phyloP scores from a whole-genome alignment of 495 filamentous ascomycete genomes.

The Delitschia confertaspora region DNA sequence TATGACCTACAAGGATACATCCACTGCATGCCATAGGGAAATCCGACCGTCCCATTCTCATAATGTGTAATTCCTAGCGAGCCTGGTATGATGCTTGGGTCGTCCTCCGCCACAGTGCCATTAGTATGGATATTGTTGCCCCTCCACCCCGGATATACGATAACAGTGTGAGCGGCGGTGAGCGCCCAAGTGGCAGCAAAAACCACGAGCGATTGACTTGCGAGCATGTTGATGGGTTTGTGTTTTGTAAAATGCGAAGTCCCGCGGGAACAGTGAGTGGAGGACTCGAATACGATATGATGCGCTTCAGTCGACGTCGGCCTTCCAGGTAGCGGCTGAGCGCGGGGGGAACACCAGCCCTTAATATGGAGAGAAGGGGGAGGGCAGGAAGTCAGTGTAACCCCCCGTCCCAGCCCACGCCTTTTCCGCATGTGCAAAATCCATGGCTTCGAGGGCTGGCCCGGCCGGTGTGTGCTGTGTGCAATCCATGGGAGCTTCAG shows the following conservation, averaged over 20 bases:
- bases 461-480: slow-evolving; percentile 5
- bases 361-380: too few relatives aligned
- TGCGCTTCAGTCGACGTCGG: neutral
- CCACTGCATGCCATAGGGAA: slow-evolving; percentile 95
- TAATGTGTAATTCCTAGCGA: slow-evolving; percentile 40
- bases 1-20: slow-evolving; percentile 82
- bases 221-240: neutral
- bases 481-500: too few relatives aligned
- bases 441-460: slow-evolving; percentile 2
- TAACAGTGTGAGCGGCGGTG: slow-evolving; percentile 71
- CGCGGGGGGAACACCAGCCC: too few relatives aligned
- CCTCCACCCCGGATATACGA: slow-evolving; percentile 90
- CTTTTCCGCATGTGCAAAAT: slow-evolving; percentile 1
- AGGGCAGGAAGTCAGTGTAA: slow-evolving; percentile 7
- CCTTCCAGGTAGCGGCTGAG: neutral
- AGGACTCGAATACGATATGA: neutral
- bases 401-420: neutral
- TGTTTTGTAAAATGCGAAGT: too few relatives aligned
- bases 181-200: slow-evolving; percentile 33
- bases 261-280: too few relatives aligned
- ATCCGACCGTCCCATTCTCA: slow-evolving; percentile 39
- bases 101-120: slow-evolving; percentile 37
- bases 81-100: slow-evolving; percentile 34
- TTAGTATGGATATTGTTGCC: slow-evolving; percentile 86
- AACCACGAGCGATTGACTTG: slow-evolving; percentile 37